Conservation (phyloP, 2,329 filamentous ascomycete genomes). For the Alternaria conjuncta region DNA sequence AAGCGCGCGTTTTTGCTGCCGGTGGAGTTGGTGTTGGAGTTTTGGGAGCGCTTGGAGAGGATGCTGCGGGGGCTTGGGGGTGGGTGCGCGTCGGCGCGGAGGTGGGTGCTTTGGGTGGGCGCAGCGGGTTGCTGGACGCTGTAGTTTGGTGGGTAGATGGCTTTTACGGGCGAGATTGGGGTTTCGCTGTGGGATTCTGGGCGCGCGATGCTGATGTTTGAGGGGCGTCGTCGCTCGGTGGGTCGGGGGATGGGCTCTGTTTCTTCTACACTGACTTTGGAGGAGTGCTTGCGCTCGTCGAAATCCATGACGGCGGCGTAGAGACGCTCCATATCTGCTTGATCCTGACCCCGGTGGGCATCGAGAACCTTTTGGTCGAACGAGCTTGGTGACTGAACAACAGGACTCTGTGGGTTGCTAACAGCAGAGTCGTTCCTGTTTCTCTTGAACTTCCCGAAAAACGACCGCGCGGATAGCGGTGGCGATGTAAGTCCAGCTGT, state of each 20-base stretch:
- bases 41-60: conserved; percentile 42
- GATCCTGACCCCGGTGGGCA: conserved; percentile 74
- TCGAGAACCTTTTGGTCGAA: conserved; percentile 81
- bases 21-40: conserved; percentile 48
- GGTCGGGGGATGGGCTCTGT: conserved; percentile 11
- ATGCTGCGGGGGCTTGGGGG: conserved; percentile 45
- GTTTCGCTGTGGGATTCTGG: conserved; percentile 33
- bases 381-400: conserved; percentile 66
- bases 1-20: conserved; percentile 49
- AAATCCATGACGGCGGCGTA: conserved; percentile 93
- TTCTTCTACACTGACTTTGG: conserved; percentile 37
- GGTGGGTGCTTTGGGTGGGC: conserved; percentile 14
- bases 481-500: conserved; percentile 27
- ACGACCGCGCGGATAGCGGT: conserved; percentile 41
- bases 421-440: conserved; percentile 39
- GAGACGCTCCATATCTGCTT: conserved; percentile 85
- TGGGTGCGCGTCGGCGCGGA: conserved; percentile 21
- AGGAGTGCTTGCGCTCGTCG: conserved; percentile 62
- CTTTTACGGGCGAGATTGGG: conserved; percentile 52
- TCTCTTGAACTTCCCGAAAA: conserved; percentile 44
- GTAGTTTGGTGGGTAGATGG: conserved; percentile 56
- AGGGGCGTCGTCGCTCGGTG: conserved; percentile 28
- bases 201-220: conserved; percentile 40
- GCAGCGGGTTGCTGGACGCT: conserved; percentile 26
- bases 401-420: conserved; percentile 45